Base-by-base conservation (phyloP, 495 filamentous ascomycete genomes). In the Trypethelium eluteriae region DNA sequence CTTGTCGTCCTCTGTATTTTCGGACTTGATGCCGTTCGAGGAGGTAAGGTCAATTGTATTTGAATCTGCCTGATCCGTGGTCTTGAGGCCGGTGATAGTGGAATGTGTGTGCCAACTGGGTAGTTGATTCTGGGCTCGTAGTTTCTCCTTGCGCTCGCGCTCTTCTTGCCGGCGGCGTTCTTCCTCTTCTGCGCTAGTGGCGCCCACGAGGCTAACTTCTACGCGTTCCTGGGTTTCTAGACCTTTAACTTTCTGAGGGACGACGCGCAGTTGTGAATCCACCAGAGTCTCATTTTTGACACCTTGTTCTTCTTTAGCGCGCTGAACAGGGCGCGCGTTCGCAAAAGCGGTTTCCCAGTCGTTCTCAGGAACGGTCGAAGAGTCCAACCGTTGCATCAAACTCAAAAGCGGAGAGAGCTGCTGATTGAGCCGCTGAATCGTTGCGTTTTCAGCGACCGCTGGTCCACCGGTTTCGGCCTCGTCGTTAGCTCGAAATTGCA, bases 101-200 rank as follows among this genome's bases (percentile, higher is more conserved):
- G 87, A 92, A 59, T 90, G 86, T 2, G 89, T 90, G 73, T 96
- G 92, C 92, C 95, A 97, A 11, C 86, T 81, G 0, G 94, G 94
- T 46, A 99, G 79, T 3, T 85, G 86, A 68, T 99, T 99, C 76
- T 96, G 89, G 69, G 84, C 82, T 59, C 89, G 88, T 67, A 93
- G 75, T 62, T 84, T 83, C 64, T 90, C 90, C 71, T 90, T 92
- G 64, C 87, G 82, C 57, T 83, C 83, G 6, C 46, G 62, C 44
- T 83, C 81, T 70, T 90, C 90, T 56, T 59, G 53, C 14, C 53
- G 53, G 7, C 53, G 53, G n/a, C 53, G 53, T 59, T 59, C 84
- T 66, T 86, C 82, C 68, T 95, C 90, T 3, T 84, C 87, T 39
- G 91, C 90, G 47, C 82, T 88, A 65, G 87, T 89, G 66, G 92